Conservation (phyloP, 2,329 filamentous ascomycete genomes). For the Trichocomaceae sp. region DNA sequence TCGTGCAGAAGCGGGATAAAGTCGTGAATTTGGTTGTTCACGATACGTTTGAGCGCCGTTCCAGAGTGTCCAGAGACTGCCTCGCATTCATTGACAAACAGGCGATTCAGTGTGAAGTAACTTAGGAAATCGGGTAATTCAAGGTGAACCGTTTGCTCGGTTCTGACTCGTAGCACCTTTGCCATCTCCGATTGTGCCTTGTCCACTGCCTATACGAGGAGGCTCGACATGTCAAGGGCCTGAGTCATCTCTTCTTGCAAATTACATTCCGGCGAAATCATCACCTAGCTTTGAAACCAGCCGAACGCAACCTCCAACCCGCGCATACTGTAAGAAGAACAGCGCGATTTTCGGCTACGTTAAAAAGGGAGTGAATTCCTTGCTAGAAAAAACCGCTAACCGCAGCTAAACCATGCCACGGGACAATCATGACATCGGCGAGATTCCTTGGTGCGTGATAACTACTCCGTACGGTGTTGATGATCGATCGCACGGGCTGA, state of each 20-base stretch:
- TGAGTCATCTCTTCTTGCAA: constrained; percentile 55
- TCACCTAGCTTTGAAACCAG: too few relatives aligned
- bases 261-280: background rate
- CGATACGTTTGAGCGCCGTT: constrained; percentile 51
- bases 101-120: constrained; percentile 56
- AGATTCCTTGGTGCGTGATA: too few relatives aligned
- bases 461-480: too few relatives aligned
- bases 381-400: too few relatives aligned
- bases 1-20: constrained; percentile 55
- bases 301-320: too few relatives aligned
- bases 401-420: too few relatives aligned
- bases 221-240: constrained; percentile 57
- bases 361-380: too few relatives aligned
- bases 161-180: constrained; percentile 58
- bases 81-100: constrained; percentile 62
- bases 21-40: constrained; percentile 57
- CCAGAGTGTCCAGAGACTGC: constrained; percentile 57
- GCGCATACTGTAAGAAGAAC: too few relatives aligned
- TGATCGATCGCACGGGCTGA: too few relatives aligned
- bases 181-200: constrained; percentile 58
- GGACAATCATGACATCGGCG: too few relatives aligned
- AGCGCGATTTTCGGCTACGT: too few relatives aligned
- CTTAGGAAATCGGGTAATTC: constrained; percentile 51
- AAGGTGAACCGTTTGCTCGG: constrained; percentile 52
- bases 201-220: constrained; percentile 60